These are phyloP conservation scores for Cordia subcordata DNA, from an alignment of 257 asterid species.

Conservation along the genomic window DNA sequence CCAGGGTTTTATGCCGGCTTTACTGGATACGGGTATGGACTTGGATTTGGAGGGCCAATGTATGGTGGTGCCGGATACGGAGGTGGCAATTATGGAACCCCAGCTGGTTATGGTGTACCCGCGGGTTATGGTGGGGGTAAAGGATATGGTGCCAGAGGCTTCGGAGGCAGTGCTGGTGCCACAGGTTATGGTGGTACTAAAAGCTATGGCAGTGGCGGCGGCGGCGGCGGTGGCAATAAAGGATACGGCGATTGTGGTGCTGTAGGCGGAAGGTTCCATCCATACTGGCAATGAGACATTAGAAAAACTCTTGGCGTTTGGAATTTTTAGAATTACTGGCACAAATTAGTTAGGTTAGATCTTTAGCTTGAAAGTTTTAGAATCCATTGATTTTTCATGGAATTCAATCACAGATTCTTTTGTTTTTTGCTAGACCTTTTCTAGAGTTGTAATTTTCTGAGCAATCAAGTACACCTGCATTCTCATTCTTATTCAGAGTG, in stretches of 20 bases:
- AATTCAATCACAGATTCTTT: no score
- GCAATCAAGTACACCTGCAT: no score
- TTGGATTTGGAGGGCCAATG: constrained; percentile 89
- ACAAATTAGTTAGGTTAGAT: no score
- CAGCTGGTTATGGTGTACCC: constrained; percentile 59
- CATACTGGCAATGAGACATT: constrained; percentile 58
- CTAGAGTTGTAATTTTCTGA: no score
- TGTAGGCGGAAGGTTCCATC: constrained; percentile 70
- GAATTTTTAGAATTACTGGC: no score
- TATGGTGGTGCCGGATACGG: constrained; percentile 66
- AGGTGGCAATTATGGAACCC: constrained; percentile 64
- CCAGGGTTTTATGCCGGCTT: constrained; percentile 70
- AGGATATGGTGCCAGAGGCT: no score
- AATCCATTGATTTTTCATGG: no score
- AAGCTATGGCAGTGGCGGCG: constrained; percentile 34
- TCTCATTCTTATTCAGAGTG: no score
- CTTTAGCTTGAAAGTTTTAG: no score
- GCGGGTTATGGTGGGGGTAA: constrained; percentile 45
- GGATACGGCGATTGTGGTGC: constrained; percentile 52
- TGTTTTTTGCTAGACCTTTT: no score
- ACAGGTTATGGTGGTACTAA: no score
- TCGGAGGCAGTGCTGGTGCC: no score
- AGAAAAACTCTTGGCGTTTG: neutral
- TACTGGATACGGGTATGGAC: constrained; percentile 91
- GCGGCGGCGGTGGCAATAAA: constrained; percentile 44